Evolutionary conservation across 192 early-diverging fungal species (phyloP).

Genomic region (Coemansia furcata): DNA sequence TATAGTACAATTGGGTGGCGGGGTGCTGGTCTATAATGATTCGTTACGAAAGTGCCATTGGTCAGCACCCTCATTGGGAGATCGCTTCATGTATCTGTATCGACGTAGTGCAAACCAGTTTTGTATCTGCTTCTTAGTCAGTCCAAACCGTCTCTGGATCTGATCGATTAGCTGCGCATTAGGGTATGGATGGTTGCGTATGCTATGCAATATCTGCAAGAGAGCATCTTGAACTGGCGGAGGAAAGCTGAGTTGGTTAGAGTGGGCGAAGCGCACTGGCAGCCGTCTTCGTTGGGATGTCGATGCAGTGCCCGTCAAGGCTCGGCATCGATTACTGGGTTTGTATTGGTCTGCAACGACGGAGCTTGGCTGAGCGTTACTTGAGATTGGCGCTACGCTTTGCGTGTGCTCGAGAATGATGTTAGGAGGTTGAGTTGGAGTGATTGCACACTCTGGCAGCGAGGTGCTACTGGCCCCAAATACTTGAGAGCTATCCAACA

Average conservation of each 20-base stretch:
- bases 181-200: conserved; percentile 35
- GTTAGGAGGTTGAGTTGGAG: neutral
- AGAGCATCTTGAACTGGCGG: conserved; percentile 23
- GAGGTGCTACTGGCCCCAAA: neutral
- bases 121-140: conserved; percentile 34
- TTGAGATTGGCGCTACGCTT: neutral
- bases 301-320: neutral
- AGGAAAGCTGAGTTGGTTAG: conserved; percentile 15
- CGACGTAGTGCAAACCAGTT: conserved; percentile 51
- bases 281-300: neutral
- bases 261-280: neutral
- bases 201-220: conserved; percentile 14
- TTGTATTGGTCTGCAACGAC: neutral
- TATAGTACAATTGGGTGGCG: neutral
- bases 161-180: conserved; percentile 4
- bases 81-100: conserved; percentile 24
- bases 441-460: neutral
- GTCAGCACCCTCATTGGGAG: conserved; percentile 8
- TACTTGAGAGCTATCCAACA: neutral
- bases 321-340: neutral
- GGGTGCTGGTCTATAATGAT: neutral
- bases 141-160: conserved; percentile 8
- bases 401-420: neutral
- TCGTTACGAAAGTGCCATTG: conserved; percentile 33
- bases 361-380: neutral